These are phyloP conservation scores for Eucalyptus victrix DNA, from an alignment of 345 rosid genomes.

Conservation along the genomic window DNA sequence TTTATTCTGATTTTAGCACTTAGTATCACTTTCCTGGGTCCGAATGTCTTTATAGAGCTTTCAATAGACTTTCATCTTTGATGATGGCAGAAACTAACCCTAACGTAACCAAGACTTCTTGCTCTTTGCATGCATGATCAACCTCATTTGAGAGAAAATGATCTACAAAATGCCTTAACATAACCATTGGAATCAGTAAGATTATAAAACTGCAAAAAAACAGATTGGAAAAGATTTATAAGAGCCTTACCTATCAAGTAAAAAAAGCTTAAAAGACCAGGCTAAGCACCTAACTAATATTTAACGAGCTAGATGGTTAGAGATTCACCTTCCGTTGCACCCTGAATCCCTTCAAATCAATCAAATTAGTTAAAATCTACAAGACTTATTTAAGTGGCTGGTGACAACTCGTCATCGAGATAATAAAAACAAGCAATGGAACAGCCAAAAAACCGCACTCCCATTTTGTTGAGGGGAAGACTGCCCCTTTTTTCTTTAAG, in stretches of 20 bases:
- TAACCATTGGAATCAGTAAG: not conserved
- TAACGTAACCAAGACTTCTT: not conserved
- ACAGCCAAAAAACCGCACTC: not conserved
- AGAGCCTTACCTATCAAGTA: not conserved
- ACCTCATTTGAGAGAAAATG: not conserved
- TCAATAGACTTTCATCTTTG: not conserved
- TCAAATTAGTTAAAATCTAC: not conserved
- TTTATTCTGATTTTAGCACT: too few species aligned
- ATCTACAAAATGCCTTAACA: not conserved
- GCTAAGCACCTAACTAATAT: not conserved
- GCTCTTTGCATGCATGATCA: not conserved
- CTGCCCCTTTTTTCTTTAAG: not conserved
- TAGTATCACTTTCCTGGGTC: too few species aligned
- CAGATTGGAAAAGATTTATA: not conserved
- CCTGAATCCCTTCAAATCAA: not conserved
- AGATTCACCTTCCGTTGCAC: too few species aligned
- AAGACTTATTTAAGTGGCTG: not conserved
- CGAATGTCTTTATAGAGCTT: not conserved
- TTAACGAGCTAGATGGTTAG: not conserved
- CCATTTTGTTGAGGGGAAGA: not conserved
- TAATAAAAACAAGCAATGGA: not conserved
- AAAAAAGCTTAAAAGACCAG: not conserved
- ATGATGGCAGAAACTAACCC: not conserved
- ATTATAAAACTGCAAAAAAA: not conserved
- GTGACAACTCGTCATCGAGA: not conserved